Evolutionary conservation across 1,139 yeast species (phyloP).

Genomic region (Blastobotrys elegans): DNA sequence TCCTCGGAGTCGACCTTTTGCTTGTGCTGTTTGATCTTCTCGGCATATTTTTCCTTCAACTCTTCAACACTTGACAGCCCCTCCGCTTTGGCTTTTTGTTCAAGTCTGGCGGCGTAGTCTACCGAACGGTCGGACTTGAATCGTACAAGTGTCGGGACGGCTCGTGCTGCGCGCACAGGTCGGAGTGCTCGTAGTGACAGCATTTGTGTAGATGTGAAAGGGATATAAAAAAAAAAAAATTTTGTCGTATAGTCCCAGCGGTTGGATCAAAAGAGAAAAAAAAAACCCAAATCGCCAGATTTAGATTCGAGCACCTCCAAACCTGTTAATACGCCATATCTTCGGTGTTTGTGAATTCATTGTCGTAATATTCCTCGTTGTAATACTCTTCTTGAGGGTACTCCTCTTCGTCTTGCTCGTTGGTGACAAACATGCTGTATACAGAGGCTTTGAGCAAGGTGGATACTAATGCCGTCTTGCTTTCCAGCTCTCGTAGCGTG

Average conservation of each 20-base stretch:
- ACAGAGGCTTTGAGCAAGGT: slow-evolving; percentile 58
- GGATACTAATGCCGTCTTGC: slow-evolving; percentile 53
- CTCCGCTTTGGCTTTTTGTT: slow-evolving; percentile 18
- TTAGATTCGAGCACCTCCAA: not conserved
- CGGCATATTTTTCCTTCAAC: slow-evolving; percentile 57
- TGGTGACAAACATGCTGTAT: slow-evolving; percentile 46
- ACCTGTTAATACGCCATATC: slow-evolving; percentile 3
- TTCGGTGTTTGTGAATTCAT: not conserved
- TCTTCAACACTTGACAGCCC: slow-evolving; percentile 54
- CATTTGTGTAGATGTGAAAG: no score
- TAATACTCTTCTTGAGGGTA: not conserved
- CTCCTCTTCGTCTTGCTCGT: slow-evolving; percentile 29
- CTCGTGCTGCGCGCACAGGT: not conserved
- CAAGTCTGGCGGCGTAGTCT: not conserved
- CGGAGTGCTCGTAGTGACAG: not conserved
- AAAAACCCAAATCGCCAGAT: not conserved
- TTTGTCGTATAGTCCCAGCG: no score
- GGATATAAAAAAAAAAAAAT: no score
- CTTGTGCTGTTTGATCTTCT: slow-evolving; percentile 53
- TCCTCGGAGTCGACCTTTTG: slow-evolving; percentile 57
- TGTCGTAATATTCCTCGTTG: not conserved
- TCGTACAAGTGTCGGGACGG: not conserved
- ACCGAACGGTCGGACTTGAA: slow-evolving; percentile 1
- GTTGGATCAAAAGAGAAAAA: not conserved
- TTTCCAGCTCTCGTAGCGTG: slow-evolving; percentile 48